Conservation (phyloP, 352 stramenopile species). For the Saprolegnia diclina region DNA sequence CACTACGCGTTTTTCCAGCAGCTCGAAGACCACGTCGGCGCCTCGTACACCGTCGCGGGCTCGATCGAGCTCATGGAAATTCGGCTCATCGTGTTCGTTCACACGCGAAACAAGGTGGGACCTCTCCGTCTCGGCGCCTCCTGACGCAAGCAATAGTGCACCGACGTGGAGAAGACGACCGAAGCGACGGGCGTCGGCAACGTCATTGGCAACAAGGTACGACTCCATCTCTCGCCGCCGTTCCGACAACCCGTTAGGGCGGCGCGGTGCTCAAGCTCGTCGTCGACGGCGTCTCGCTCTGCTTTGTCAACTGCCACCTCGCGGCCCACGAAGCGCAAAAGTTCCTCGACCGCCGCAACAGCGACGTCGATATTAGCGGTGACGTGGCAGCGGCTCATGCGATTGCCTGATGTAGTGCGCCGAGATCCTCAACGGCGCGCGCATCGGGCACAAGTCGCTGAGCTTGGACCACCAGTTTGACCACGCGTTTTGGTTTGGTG, state of each 20-base stretch:
- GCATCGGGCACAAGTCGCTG: slow-evolving; percentile 63
- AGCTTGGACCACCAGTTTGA: slow-evolving; percentile 75
- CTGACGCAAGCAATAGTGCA: slow-evolving; percentile 39
- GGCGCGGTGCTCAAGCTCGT: slow-evolving; percentile 70
- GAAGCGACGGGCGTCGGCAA: slow-evolving; percentile 69
- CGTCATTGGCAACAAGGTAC: slow-evolving; percentile 78
- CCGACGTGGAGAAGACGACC: slow-evolving; percentile 62
- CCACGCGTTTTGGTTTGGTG: slow-evolving; percentile 82
- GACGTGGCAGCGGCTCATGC: background rate
- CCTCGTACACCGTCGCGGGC: slow-evolving; percentile 48
- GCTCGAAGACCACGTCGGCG: slow-evolving; percentile 43
- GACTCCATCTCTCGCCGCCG: background rate
- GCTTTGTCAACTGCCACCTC: slow-evolving; percentile 83
- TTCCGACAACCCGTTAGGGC: slow-evolving; percentile 36
- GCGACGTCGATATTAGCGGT: slow-evolving; percentile 38
- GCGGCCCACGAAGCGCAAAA: slow-evolving; percentile 80
- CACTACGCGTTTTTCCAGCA: slow-evolving; percentile 22
- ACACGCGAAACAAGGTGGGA: slow-evolving; percentile 26
- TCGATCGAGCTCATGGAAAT: slow-evolving; percentile 82
- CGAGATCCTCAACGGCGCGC: slow-evolving; percentile 55
- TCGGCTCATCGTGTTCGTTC: slow-evolving; percentile 67
- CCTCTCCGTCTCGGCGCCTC: background rate
- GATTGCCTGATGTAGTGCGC: slow-evolving; percentile 46
- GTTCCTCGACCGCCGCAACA: slow-evolving; percentile 81
- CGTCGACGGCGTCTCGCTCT: slow-evolving; percentile 72